phyloP scores from a whole-genome alignment of 352 stramenopile species.

The Phytophthora nicotianae region DNA sequence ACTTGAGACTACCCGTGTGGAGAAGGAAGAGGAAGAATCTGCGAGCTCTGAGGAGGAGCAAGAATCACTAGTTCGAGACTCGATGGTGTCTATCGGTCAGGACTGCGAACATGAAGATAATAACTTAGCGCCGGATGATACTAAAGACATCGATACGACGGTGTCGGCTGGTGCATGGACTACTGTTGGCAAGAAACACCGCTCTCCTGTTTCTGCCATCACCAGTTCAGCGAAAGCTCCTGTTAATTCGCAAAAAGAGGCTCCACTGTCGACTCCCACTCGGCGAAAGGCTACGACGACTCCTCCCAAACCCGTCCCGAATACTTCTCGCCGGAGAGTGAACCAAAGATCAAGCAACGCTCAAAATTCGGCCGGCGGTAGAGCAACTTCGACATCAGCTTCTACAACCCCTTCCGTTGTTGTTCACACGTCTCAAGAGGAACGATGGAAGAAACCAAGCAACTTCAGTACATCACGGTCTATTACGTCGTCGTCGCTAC shows the following conservation, averaged over 20 bases:
- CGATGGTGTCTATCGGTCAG: slow-evolving; percentile 13
- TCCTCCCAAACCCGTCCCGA: slow-evolving; percentile 5
- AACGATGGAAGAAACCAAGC: slow-evolving; percentile 25
- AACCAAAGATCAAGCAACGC: slow-evolving; percentile 16
- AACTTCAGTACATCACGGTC: slow-evolving; percentile 14
- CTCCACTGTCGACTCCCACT: neutral
- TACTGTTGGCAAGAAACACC: slow-evolving; percentile 75
- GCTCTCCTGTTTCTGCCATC: slow-evolving; percentile 27
- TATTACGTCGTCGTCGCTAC: slow-evolving; percentile 18
- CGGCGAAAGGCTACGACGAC: slow-evolving; percentile 18
- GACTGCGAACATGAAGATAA: slow-evolving; percentile 25
- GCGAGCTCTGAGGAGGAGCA: slow-evolving; percentile 33
- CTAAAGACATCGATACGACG: neutral
- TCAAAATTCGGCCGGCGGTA: slow-evolving; percentile 6
- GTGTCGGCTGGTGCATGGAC: slow-evolving; percentile 58
- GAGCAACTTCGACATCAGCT: neutral
- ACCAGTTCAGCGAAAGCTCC: slow-evolving; percentile 2
- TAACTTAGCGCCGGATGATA: slow-evolving; percentile 4
- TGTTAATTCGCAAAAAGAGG: slow-evolving; percentile 10
- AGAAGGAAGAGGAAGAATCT: slow-evolving; percentile 22
- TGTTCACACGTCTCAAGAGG: slow-evolving; percentile 15
- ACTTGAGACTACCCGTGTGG: neutral
- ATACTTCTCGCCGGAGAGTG: slow-evolving; percentile 20
- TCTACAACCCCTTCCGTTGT: slow-evolving; percentile 1
- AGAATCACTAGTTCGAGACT: slow-evolving; percentile 14